A percentile compares a stretch with the other conserved stretches of the same genome.
These are phyloP conservation scores for Globisporangium cylindrosporum DNA, from an alignment of 352 stramenopile species.

Conservation along the genomic window DNA sequence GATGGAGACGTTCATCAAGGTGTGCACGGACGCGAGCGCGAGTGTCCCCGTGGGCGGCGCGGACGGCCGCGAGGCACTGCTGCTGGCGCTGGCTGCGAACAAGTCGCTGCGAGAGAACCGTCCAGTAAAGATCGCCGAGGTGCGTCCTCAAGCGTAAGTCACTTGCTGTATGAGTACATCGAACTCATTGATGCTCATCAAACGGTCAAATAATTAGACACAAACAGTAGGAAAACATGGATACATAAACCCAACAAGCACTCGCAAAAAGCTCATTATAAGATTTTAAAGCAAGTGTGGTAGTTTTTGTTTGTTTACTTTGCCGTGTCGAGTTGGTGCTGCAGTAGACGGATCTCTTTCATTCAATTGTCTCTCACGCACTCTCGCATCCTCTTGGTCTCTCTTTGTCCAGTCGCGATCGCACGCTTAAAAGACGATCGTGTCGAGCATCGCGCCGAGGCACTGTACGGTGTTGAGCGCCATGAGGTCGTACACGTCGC, in stretches of 20 bases:
- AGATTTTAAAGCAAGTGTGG: not conserved
- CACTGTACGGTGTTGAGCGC: conserved; percentile 98
- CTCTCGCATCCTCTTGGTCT: not conserved
- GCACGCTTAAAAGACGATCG: conserved; percentile 94
- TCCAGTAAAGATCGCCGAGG: conserved; percentile 56
- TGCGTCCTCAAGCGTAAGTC: conserved; percentile 19
- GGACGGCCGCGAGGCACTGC: conserved; percentile 63
- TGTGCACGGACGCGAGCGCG: conserved; percentile 37
- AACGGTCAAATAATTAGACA: not conserved
- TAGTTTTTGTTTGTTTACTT: not conserved
- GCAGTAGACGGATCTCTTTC: not conserved
- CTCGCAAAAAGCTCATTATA: conserved; percentile 1
- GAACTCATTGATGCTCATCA: too few species aligned
- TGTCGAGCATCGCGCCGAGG: conserved; percentile 98
- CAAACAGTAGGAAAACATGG: not conserved
- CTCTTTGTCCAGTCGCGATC: not conserved
- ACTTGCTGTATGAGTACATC: not conserved
- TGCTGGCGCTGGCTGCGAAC: conserved; percentile 66
- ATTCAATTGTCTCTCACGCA: not conserved
- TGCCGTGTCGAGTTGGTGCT: not conserved
- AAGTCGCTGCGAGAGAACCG: conserved; percentile 69
- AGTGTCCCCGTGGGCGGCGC: conserved; percentile 48
- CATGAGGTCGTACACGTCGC: conserved; percentile 97
- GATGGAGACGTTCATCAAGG: conserved; percentile 69
- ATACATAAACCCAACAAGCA: not conserved